phyloP scores from a whole-genome alignment of 768 basidiomycete species.

The Mycena vulgaris region DNA sequence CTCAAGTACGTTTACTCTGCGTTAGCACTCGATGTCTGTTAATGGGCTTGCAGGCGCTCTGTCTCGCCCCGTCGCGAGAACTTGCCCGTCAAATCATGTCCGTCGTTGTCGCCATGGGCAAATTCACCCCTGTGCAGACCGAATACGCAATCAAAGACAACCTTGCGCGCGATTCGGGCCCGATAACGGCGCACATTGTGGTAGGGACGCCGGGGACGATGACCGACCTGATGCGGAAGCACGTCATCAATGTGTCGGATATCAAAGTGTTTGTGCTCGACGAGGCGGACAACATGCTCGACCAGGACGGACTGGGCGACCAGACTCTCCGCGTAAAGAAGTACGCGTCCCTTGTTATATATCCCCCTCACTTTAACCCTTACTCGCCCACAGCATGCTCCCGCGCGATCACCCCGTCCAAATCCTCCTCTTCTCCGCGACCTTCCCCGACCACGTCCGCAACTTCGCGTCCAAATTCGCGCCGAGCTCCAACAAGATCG shows the following conservation, averaged over 20 bases:
- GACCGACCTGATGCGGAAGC: slow-evolving; percentile 84
- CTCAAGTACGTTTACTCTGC: slow-evolving; percentile 71
- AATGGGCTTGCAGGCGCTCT: slow-evolving; percentile 77
- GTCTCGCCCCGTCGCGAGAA: slow-evolving; percentile 98
- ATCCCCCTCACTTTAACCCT: slow-evolving; percentile 4
- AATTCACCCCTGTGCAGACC: slow-evolving; percentile 93
- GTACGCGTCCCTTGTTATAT: slow-evolving; percentile 59
- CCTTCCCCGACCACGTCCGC: slow-evolving; percentile 95
- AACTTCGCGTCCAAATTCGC: slow-evolving; percentile 94
- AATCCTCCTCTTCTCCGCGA: slow-evolving; percentile 97
- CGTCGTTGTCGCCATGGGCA: slow-evolving; percentile 94
- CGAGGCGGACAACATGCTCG: slow-evolving; percentile 99
- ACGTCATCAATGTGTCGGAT: slow-evolving; percentile 82
- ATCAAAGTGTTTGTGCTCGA: slow-evolving; percentile 97
- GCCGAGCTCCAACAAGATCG: slow-evolving; percentile 95
- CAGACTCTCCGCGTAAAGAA: slow-evolving; percentile 96
- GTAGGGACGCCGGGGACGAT: slow-evolving; percentile 98
- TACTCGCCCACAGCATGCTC: slow-evolving; percentile 63
- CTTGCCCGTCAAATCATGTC: slow-evolving; percentile 98
- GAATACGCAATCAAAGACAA: slow-evolving; percentile 97
- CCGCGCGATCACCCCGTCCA: slow-evolving; percentile 72
- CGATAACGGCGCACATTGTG: slow-evolving; percentile 89
- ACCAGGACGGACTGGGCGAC: slow-evolving; percentile 93
- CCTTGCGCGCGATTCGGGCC: slow-evolving; percentile 74
- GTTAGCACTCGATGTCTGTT: not conserved